Evolutionary conservation across 2,329 filamentous ascomycete genomes (phyloP), one percentile per base, ranked within the genome.

Genomic region (Aspergillus hiratsukae): DNA sequence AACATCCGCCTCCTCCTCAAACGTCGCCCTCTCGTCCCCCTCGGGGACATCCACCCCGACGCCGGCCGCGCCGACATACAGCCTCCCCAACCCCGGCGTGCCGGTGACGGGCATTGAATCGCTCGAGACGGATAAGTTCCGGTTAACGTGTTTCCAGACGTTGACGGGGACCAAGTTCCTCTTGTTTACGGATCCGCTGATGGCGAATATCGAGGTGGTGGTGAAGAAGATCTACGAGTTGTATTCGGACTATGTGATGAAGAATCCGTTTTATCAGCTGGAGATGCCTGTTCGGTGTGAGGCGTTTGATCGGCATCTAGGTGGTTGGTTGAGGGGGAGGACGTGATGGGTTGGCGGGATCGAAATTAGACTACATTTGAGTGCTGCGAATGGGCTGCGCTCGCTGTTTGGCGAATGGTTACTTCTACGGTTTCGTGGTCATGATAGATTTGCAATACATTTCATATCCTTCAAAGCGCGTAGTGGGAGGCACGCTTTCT

Each of bases 241-340:
- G 52, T 99, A 97, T 78, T 84, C 90, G 51, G 94, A 99, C 75
- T 97, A 90, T 72, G 94, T 99, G 65, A 97, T 97, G 91, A 99
- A 97, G 81, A 99, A 99, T 74, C 94, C 94, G 1, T 99, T 99
- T 71, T 97, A 97, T 77, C 92, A 94, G 69, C 81, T 96, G 56
- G 94, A 99, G 78, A 99, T 97, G 92, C 94, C 94, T 6, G 86
- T 99, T 53, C 83, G 94, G 59, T 96, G 94, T 76, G 94, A 97
- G 70, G 89, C 91, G 66, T 99, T 97, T 78, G 94, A 99, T 73
- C 82, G 92, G 66, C 90, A 90, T 74, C 74, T 97, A 62, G 83
- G 84, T 63, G 89, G 87, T 40, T 96, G 92, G 75, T 85, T 96
- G 67, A 86, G 90, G 70, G 77, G 76, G 52, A 76, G 82, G 61